Base-by-base conservation (phyloP, 305 asterid genomes). In the Fraxinus nigra region DNA sequence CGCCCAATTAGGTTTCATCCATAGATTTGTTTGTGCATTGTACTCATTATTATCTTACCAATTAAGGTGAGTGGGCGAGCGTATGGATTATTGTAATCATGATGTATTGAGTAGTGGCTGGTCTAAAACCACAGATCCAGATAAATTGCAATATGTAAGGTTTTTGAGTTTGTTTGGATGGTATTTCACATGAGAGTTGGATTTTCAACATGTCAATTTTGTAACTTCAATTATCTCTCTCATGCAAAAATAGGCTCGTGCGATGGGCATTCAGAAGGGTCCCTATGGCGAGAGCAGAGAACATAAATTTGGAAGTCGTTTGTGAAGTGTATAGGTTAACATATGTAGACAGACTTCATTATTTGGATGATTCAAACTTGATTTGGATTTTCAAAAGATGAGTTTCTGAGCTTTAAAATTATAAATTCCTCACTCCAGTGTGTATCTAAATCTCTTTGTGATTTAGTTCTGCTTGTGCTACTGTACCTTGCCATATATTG, bases 301-400 rank as follows among this genome's bases (percentile, higher is more conserved):
- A 33, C 76, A n/a, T 72, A n/a, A 69, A n/a, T 72, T 72, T 28
- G 43, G 40, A 70, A 70, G 22, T 70, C 11, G 9, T 32, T 4
- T 33, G 6, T 33, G 43, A 30, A 70, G 76, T 33, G 4, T 34
- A 72, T 34, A 2, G 14, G 28, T 72, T 72, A 33, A 32, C 48
- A 34, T 16, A 34, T n/a, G 20, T n/a, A 34, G 48, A 72, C 76
- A n/a, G 20, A 72, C 76, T 72, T 33, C 48, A 7, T 72, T 72
- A 33, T 72, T 32, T 34, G 56, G 51, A 65, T 76, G 70, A 43
- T 79, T 40, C 70, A 70, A 81, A 33, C 79, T 65, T 69, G 81
- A 72, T 79, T 81, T 46, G 59, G 75, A 78, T 82, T 79, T 20
- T 65, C 80, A 76, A 14, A 67, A 76, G 78, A 76, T 76, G 80